Evolutionary conservation across 202 grass and related monocot genomes (phyloP), one percentile per base, ranked within the genome.

Genomic region (Cymbopogon flexuosus): DNA sequence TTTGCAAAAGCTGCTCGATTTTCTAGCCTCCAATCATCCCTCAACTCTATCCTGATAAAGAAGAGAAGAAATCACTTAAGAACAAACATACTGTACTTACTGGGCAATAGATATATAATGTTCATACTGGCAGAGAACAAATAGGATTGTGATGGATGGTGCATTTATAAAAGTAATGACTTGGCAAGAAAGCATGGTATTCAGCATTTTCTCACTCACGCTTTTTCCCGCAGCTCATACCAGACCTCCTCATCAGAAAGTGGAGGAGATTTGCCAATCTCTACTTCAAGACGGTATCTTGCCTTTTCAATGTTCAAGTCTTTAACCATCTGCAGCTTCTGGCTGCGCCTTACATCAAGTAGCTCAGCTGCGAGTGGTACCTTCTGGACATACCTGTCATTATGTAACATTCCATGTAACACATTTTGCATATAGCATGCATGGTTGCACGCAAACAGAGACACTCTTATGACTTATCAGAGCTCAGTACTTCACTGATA

Each of bases 1-100:
- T 98, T 98, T 71, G 92, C 92, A 89, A 98, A 94, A 84, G 90
- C 86, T 77, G 87, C 83, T 58, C 95, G 82, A 45, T 98, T 98
- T 83, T 98, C 92, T 80, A 98, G 82, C 88, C 92, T 93, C 88
- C 82, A 89, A 58, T 98, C 95, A 77, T 94, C 92, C 89, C 86
- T 91, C 79, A 98, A 82, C 62, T 98, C 92, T 88, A 98, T 78
- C 68, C 95, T 98, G 90, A 85, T 84, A 84, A 85, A 78, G 58
- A 75, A 70, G 21, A 52, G 78, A 18, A 79, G 57, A 58, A 67
- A 85, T 30, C 30, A 27, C 56, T 42, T 79, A 78, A 58, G 34
- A 40, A 58, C 52, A 75, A 84, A 75, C 76, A 54, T 27, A 80
- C 0, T 67, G 30, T 66, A 70, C 49, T 54, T 41, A 73, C 72